These are phyloP conservation scores for Claviceps cyperi DNA, from an alignment of 2,329 filamentous ascomycete genomes.

Conservation along the genomic window DNA sequence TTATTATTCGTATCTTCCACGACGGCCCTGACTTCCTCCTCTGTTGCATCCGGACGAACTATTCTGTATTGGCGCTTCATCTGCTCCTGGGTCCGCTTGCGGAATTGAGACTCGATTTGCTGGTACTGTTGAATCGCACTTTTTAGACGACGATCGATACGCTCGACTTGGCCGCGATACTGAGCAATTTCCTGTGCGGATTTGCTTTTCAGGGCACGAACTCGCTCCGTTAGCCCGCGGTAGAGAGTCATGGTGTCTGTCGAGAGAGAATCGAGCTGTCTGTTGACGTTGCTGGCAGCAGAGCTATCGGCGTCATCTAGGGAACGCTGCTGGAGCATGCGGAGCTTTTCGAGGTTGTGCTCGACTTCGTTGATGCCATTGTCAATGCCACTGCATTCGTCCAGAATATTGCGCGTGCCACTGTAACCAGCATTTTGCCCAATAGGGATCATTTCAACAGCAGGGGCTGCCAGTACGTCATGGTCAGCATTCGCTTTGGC, in stretches of 20 bases:
- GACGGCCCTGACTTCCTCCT: constrained; percentile 59
- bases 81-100: constrained; percentile 66
- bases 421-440: constrained; percentile 29
- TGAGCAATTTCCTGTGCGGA: constrained; percentile 58
- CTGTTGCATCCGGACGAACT: constrained; percentile 66
- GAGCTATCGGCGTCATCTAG: constrained; percentile 64
- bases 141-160: constrained; percentile 67
- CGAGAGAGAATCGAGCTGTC: constrained; percentile 58
- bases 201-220: constrained; percentile 71
- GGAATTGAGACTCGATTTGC: constrained; percentile 63
- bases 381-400: constrained; percentile 73
- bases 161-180: constrained; percentile 69
- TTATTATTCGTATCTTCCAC: constrained; percentile 62
- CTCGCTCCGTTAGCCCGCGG: constrained; percentile 61
- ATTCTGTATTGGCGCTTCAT: constrained; percentile 85
- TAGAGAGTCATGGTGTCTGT: constrained; percentile 74
- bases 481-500: background rate
- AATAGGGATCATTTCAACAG: constrained; percentile 60
- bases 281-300: constrained; percentile 47
- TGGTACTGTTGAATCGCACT: constrained; percentile 71
- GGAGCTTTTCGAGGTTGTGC: constrained; percentile 55
- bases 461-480: constrained; percentile 20
- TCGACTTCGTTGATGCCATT: constrained; percentile 62
- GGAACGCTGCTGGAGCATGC: constrained; percentile 53
- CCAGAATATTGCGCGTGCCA: constrained; percentile 58